A percentile compares a stretch with the other conserved stretches of the same genome.
Conservation (phyloP, 2,329 filamentous ascomycete species). For the Diaporthe helianthi region DNA sequence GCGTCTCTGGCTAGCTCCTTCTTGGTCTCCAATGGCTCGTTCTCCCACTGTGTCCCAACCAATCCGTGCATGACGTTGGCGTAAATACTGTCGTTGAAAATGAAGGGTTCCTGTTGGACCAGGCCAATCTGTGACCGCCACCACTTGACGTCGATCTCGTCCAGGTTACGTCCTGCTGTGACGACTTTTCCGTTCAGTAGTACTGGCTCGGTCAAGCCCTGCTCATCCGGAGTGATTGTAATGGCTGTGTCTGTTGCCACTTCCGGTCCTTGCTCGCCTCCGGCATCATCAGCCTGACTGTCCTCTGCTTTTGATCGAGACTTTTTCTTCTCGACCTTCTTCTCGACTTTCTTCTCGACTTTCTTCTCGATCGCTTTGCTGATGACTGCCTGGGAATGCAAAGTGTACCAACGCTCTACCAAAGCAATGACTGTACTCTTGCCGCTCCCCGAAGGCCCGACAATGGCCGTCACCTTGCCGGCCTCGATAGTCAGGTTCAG, state of each 20-base stretch:
- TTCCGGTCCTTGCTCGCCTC: constrained; percentile 39
- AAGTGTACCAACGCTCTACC: constrained; percentile 75
- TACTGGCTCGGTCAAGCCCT: constrained; percentile 52
- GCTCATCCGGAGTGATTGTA: constrained; percentile 11
- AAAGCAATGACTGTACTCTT: constrained; percentile 78
- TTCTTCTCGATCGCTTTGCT: constrained; percentile 57
- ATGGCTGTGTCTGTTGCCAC: neutral
- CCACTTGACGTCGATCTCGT: constrained; percentile 69
- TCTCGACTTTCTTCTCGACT: constrained; percentile 50
- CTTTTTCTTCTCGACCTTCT: constrained; percentile 37
- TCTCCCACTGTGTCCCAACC: constrained; percentile 48
- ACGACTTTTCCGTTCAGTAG: constrained; percentile 33
- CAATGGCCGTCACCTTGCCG: constrained; percentile 75
- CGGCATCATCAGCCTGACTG: constrained; percentile 37
- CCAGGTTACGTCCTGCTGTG: constrained; percentile 53
- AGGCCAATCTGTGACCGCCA: constrained; percentile 56
- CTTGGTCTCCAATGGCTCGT: constrained; percentile 50
- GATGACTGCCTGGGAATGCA: constrained; percentile 60
- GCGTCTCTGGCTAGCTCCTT: constrained; percentile 67
- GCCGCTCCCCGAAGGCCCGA: constrained; percentile 75
- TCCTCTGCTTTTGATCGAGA: constrained; percentile 34
- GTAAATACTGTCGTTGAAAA: constrained; percentile 56
- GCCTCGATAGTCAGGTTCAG: constrained; percentile 65
- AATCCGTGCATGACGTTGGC: constrained; percentile 62
- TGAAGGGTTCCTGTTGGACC: constrained; percentile 50